A percentile compares a stretch with the other conserved stretches of the same genome.
These are phyloP conservation scores for Exophiala calicioides DNA, from an alignment of 2,329 filamentous ascomycete genomes.

Conservation along the genomic window DNA sequence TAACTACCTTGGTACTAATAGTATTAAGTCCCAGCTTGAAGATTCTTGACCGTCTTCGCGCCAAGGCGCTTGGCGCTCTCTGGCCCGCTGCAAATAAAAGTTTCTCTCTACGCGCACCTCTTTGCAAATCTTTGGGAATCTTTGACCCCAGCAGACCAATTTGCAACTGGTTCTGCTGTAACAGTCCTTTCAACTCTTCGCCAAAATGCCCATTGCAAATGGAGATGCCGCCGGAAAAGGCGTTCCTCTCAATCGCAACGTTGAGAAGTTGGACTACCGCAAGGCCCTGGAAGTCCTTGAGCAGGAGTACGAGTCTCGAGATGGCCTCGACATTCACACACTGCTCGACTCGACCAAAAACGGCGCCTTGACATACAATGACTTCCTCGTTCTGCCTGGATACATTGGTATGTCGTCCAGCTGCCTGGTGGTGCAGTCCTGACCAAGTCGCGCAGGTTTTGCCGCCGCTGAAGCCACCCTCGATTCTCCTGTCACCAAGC, in stretches of 20 bases:
- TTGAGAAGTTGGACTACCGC: slow-evolving; percentile 68
- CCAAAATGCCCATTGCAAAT: slow-evolving; percentile 72
- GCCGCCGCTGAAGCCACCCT: slow-evolving; percentile 84
- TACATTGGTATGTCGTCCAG: slow-evolving; percentile 72
- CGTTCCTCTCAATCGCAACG: slow-evolving; percentile 47
- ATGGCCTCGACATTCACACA: slow-evolving; percentile 84
- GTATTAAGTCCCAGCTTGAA: too few relatives aligned
- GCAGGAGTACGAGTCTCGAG: slow-evolving; percentile 71
- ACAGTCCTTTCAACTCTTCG: slow-evolving; percentile 28
- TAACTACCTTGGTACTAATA: too few relatives aligned
- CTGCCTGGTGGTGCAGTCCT: slow-evolving; percentile 10
- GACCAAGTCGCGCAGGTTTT: slow-evolving; percentile 62
- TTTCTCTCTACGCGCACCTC: slow-evolving; percentile 28
- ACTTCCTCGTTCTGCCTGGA: slow-evolving; percentile 93
- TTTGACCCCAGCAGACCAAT: slow-evolving; percentile 26
- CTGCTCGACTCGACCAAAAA: slow-evolving; percentile 89
- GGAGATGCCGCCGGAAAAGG: slow-evolving; percentile 58
- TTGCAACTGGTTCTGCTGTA: slow-evolving; percentile 29
- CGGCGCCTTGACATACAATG: slow-evolving; percentile 96
- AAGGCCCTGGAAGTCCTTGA: slow-evolving; percentile 78
- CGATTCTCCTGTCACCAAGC: slow-evolving; percentile 91
- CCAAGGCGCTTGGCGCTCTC: slow-evolving; percentile 26
- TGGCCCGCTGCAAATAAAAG: slow-evolving; percentile 42
- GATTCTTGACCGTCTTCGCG: too few relatives aligned
- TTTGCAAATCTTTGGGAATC: slow-evolving; percentile 28